These are phyloP conservation scores for Ottelia alismoides DNA, from an alignment of 106 monocot genomes.

Conservation along the genomic window DNA sequence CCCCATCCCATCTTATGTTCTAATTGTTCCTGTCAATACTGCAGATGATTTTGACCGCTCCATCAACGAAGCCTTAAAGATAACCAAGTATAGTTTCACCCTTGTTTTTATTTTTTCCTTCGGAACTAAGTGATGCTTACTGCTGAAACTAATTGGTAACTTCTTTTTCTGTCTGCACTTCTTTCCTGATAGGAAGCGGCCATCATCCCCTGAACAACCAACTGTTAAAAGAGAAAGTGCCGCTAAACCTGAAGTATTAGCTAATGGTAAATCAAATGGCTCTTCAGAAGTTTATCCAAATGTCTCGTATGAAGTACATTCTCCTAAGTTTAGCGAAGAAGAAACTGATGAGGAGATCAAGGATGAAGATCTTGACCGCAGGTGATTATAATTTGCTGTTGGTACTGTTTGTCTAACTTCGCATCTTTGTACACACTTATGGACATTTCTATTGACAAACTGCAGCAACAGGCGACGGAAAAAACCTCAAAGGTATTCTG, in stretches of 20 bases:
- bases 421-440: too few species aligned
- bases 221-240: conserved; percentile 33
- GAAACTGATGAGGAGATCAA: conserved; percentile 41
- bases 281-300: conserved; percentile 14
- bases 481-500: conserved; percentile 74
- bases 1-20: too few species aligned
- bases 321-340: conserved; percentile 42
- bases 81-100: conserved; percentile 70
- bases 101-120: background rate
- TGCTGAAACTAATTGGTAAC: too few species aligned
- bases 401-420: too few species aligned
- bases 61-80: conserved; percentile 92
- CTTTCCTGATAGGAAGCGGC: conserved; percentile 43
- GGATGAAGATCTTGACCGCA: conserved; percentile 47
- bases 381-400: too few species aligned
- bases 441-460: too few species aligned
- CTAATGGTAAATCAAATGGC: conserved; percentile 62
- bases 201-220: conserved; percentile 48
- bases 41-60: conserved; percentile 99
- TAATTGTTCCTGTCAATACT: too few species aligned
- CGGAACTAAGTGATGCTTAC: too few species aligned
- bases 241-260: conserved; percentile 31
- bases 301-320: conserved; percentile 28
- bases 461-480: conserved; percentile 55
- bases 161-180: background rate